phyloP scores from a whole-genome alignment of 2,329 filamentous ascomycete species.

The Cladosporium phlei region DNA sequence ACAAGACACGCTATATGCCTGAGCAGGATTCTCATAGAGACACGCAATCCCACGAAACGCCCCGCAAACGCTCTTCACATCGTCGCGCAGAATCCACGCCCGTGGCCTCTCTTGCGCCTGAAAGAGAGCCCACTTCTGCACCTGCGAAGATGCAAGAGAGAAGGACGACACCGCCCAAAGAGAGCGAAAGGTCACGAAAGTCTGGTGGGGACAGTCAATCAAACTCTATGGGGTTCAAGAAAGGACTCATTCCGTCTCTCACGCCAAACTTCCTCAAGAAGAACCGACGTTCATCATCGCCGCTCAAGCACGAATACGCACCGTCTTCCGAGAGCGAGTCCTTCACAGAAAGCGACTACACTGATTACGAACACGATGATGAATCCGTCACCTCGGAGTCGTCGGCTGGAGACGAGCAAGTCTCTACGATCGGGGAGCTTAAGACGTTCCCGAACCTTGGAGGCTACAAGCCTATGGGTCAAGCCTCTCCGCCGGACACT shows the following conservation, averaged over 20 bases:
- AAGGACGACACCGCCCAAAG: neutral
- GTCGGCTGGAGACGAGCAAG: conserved; percentile 43
- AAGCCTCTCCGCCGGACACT: conserved; percentile 21
- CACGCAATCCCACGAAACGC: conserved; percentile 2
- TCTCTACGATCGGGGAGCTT: conserved; percentile 31
- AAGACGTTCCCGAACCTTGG: conserved; percentile 29
- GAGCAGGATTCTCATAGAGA: conserved; percentile 21
- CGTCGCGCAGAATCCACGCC: conserved; percentile 17
- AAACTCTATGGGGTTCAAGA: conserved; percentile 21
- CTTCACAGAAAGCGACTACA: conserved; percentile 54
- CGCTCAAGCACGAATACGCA: conserved; percentile 93
- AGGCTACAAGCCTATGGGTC: conserved; percentile 32
- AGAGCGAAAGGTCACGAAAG: neutral
- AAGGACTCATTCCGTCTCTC: conserved; percentile 28
- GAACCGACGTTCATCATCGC: conserved; percentile 77
- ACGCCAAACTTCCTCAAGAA: conserved; percentile 36
- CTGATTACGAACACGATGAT: conserved; percentile 46
- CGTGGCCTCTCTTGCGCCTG: conserved; percentile 12
- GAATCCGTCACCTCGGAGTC: conserved; percentile 44
- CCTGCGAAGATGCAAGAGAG: conserved; percentile 33
- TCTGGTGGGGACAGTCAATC: conserved; percentile 1
- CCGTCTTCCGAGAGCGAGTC: conserved; percentile 70
- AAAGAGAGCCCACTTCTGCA: conserved; percentile 26
- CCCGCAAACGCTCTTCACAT: conserved; percentile 2
- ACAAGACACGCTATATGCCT: conserved; percentile 40